A percentile compares a stretch with the other conserved stretches of the same genome.
These are phyloP conservation scores for Candida jianshihensis DNA, from an alignment of 805 yeast genomes.

Conservation along the genomic window DNA sequence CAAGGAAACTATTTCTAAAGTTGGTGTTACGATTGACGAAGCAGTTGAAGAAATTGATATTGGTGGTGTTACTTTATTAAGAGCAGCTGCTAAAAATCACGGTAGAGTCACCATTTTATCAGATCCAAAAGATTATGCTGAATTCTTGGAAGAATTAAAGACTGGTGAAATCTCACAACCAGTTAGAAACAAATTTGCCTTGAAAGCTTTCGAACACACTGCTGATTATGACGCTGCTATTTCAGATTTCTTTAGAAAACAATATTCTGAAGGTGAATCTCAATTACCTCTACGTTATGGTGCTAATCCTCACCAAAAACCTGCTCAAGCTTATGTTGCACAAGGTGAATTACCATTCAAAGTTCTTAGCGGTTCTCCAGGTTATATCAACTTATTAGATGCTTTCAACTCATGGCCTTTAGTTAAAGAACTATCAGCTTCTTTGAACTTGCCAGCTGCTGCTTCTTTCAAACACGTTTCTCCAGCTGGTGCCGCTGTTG, in stretches of 20 bases:
- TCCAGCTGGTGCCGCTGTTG: slow-evolving; percentile 98
- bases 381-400: slow-evolving; percentile 93
- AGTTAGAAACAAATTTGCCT: slow-evolving; percentile 77
- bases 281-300: slow-evolving; percentile 97
- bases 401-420: slow-evolving; percentile 98
- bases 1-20: slow-evolving; percentile 94
- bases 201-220: slow-evolving; percentile 97
- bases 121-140: slow-evolving; percentile 90
- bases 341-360: slow-evolving; percentile 89
- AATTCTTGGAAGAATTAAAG: slow-evolving; percentile 71
- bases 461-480: slow-evolving; percentile 98
- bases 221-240: slow-evolving; percentile 96
- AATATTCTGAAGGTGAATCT: slow-evolving; percentile 81
- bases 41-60: slow-evolving; percentile 98
- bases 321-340: slow-evolving; percentile 92
- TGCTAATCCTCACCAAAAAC: slow-evolving; percentile 98
- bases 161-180: slow-evolving; percentile 63
- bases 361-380: slow-evolving; percentile 92
- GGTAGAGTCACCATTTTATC: slow-evolving; percentile 91
- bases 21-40: slow-evolving; percentile 91
- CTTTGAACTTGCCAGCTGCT: slow-evolving; percentile 95
- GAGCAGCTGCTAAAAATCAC: slow-evolving; percentile 99
- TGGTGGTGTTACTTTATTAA: slow-evolving; percentile 93
- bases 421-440: slow-evolving; percentile 92
- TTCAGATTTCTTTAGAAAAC: slow-evolving; percentile 95